Conservation (phyloP, 108 stramenopile species). For the Skeletonema potamos region DNA sequence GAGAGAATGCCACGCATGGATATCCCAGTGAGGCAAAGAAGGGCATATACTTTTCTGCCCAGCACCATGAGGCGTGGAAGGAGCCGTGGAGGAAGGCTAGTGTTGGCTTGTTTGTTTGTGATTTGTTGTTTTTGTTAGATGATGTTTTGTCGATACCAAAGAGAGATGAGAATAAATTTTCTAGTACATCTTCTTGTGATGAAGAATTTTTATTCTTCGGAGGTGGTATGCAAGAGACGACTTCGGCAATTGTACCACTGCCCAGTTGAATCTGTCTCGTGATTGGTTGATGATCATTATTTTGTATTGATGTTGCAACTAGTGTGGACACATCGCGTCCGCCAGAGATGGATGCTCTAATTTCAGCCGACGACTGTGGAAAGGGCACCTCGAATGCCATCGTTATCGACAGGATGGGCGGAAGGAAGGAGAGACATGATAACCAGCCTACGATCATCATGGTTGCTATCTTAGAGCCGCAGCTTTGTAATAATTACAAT, state of each 20-base stretch:
- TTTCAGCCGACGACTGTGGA: conserved; percentile 18
- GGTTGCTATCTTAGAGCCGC: background rate
- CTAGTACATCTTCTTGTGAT: background rate
- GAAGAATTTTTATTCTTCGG: background rate
- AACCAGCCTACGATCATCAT: background rate
- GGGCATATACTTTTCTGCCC: conserved; percentile 49
- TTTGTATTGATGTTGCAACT: background rate
- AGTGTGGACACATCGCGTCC: background rate
- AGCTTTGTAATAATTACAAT: too few relatives aligned
- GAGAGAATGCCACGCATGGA: conserved; percentile 37
- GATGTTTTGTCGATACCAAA: conserved; percentile 3
- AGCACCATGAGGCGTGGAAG: conserved; percentile 64
- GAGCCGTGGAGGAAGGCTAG: conserved; percentile 57
- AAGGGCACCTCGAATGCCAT: conserved; percentile 7
- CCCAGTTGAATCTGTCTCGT: conserved; percentile 12
- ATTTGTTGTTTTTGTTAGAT: background rate
- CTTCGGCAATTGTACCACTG: conserved; percentile 41
- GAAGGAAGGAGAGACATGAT: background rate
- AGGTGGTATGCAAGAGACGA: conserved; percentile 23
- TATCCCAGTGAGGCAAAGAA: conserved; percentile 50
- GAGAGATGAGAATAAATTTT: conserved; percentile 15
- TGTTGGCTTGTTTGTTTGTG: too few relatives aligned
- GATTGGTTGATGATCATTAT: background rate
- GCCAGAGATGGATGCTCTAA: conserved; percentile 15
- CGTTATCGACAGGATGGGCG: background rate